Evolutionary conservation across 106 monocot genomes (phyloP).

Genomic region (Chionographis japonica): DNA sequence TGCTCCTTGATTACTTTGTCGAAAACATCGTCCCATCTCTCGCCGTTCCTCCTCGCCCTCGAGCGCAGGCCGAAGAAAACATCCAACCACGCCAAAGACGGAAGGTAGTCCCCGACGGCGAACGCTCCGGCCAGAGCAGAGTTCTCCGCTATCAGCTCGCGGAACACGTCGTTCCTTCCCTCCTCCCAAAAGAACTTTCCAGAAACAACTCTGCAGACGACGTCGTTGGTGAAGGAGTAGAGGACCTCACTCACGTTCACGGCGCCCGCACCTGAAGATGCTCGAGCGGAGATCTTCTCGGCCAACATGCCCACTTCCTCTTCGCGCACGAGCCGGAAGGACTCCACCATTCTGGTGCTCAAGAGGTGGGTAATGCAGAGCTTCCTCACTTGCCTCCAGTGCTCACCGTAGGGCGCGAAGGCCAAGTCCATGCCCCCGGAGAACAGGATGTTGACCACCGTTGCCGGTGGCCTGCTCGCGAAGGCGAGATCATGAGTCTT

Average conservation of each 20-base stretch:
- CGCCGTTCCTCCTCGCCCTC: not conserved
- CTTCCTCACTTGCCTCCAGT: conserved; percentile 18
- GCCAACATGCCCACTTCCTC: conserved; percentile 17
- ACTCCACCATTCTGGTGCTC: conserved; percentile 10
- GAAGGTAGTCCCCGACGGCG: conserved; percentile 11
- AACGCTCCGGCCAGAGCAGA: not conserved
- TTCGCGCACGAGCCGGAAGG: conserved; percentile 6
- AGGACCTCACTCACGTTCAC: conserved; percentile 18
- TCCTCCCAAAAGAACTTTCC: not conserved
- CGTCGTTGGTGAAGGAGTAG: conserved; percentile 1
- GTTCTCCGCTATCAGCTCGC: not conserved
- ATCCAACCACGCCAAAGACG: conserved; percentile 5
- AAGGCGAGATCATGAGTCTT: conserved; percentile 19
- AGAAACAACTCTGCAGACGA: not conserved
- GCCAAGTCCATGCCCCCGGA: conserved; percentile 10
- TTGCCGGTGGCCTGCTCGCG: not conserved
- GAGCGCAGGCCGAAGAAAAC: not conserved
- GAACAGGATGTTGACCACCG: not conserved
- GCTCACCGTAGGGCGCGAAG: conserved; percentile 20
- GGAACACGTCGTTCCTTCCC: not conserved
- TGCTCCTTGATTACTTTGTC: conserved; percentile 11
- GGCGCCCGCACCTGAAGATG: not conserved
- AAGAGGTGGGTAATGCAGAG: conserved; percentile 7
- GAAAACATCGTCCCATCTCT: conserved; percentile 8
- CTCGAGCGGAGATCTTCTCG: not conserved